These are phyloP conservation scores for Pittosporum tobira DNA, from an alignment of 129 eudicot genomes.

Conservation along the genomic window DNA sequence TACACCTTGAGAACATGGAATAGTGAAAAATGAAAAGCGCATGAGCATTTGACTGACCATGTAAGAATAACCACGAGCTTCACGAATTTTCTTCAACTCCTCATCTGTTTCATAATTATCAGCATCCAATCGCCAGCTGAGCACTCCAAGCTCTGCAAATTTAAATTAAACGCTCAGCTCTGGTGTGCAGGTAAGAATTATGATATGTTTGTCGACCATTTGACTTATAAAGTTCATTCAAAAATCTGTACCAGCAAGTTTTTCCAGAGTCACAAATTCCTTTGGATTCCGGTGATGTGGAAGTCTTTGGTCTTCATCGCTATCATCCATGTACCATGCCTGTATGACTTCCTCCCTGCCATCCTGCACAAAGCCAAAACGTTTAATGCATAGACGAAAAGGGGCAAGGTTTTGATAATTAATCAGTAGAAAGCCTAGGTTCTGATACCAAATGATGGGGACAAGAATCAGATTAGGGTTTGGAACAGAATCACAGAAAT, in stretches of 20 bases:
- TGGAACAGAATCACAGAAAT: no score
- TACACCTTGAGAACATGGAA: neutral
- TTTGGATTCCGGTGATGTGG: slow-evolving; percentile 88
- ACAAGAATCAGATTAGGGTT: no score
- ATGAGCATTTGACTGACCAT: slow-evolving; percentile 39
- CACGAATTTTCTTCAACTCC: slow-evolving; percentile 65
- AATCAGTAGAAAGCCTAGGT: no score
- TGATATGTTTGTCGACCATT: neutral
- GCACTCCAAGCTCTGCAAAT: slow-evolving; percentile 76
- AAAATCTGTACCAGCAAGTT: slow-evolving; percentile 57
- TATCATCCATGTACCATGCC: slow-evolving; percentile 99
- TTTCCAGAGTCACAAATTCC: slow-evolving; percentile 74
- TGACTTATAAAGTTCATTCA: neutral
- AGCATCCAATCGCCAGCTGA: slow-evolving; percentile 95
- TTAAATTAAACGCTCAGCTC: neutral
- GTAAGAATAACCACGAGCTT: slow-evolving; percentile 94
- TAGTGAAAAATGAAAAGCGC: neutral
- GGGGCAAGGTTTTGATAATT: no score
- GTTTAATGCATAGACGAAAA: no score
- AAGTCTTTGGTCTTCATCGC: slow-evolving; percentile 79
- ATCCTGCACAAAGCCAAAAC: slow-evolving; percentile 40
- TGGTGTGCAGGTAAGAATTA: no score
- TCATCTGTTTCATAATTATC: slow-evolving; percentile 95
- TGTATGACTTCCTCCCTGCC: slow-evolving; percentile 72
- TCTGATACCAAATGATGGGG: neutral